Evolutionary conservation across 192 early-diverging fungal genomes (phyloP), one percentile per base, ranked within the genome.

Genomic region (Rhizophlyctis rosea): DNA sequence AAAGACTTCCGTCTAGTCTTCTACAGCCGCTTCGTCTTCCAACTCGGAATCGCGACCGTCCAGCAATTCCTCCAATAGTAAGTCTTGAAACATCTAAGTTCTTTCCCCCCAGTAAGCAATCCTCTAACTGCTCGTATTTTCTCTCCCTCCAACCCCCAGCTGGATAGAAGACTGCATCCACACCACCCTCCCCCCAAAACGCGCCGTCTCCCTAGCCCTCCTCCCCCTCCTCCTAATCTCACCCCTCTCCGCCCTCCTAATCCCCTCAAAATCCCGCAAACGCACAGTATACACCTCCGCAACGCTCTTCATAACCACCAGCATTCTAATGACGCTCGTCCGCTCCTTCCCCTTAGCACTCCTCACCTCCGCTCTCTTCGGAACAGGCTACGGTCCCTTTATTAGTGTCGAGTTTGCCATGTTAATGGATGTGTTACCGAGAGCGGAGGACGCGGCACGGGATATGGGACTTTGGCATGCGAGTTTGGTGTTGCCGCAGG

Each of bases 31-130:
- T 71, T 79, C 51, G 36, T 79, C 23, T 79, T 77, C 67, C 77
- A 79, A 58, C 61, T 79, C 14, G 75, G 71, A 5, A 77, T 79
- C 34, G 70, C 71, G 23, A 79, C 75, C 31, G 70, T 79, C 18
- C 73, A 76, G 49, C 74, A 77, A 49, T 79, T 77, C 62, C 58
- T 79, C 59, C 74, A 79, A 39, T 79, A 71, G 67, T 73, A 64
- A 49, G 70, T 68, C n/a, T n/a, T n/a, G 13, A 49, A 5, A 16
- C 30, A 27, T 31, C 27, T 48, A 44, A 30, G 13, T 16, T 21
- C 9, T 24, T 24, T 47, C 27, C 9, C 64, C 34, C 7, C 31
- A 21, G 11, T 34, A 1, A 21, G 14, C 61, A 2, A 53, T 11
- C 28, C 63, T 23, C 25, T 34, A 32, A n/a, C 24, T 62, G 51